Base-by-base conservation (phyloP, 2,329 filamentous ascomycete genomes). In the Mariannaea elegans region DNA sequence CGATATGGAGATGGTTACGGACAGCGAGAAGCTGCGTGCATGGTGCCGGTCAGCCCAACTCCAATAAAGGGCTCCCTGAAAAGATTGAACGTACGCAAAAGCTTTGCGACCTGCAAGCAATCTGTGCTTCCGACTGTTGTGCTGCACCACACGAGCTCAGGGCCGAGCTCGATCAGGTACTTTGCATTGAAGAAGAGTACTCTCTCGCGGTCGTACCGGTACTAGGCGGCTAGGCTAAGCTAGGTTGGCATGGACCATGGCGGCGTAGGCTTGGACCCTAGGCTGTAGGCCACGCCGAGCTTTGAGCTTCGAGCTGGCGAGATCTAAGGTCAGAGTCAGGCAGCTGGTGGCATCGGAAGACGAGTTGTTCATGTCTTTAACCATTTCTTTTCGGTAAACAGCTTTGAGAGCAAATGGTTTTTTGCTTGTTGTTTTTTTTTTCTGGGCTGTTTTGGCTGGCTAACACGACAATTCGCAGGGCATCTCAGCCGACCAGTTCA, bases 21-120 rank as follows among this genome's bases (percentile, higher is more conserved):
- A 19, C 21, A 32, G 34, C 32, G 52, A 55, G 52, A 31, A 53
- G 49, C 55, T 52, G 56, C 19, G 27, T 56, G 39, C 46, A 45
- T 56, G 34, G 34, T 51, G n/a, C 42, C 34, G 49, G 48, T 51
- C 61, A 31, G 44, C 56, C 38, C 38, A 62, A 39, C 10, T 24
- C 39, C 49, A 56, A 57, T 7, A 31, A 31, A 18, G 38, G n/a
- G 56, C 38, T 42, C 18, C n/a, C 31, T 47, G 21, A 34, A 42
- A 38, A 23, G 10, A 55, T 39, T 42, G 47, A 56, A 49, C 34
- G 41, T 19, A 59, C 16, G 39, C 59, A 66, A 64, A 41, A 63
- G 55, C 55, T 63, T 57, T 51, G 36, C 36, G 38, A 39, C 34
- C 56, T 62, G 53, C 56, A 63, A 56, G 55, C 52, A 61, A 61